These are phyloP conservation scores for Chaetomium strumarium DNA, from an alignment of 2,329 filamentous ascomycete genomes.

Conservation along the genomic window DNA sequence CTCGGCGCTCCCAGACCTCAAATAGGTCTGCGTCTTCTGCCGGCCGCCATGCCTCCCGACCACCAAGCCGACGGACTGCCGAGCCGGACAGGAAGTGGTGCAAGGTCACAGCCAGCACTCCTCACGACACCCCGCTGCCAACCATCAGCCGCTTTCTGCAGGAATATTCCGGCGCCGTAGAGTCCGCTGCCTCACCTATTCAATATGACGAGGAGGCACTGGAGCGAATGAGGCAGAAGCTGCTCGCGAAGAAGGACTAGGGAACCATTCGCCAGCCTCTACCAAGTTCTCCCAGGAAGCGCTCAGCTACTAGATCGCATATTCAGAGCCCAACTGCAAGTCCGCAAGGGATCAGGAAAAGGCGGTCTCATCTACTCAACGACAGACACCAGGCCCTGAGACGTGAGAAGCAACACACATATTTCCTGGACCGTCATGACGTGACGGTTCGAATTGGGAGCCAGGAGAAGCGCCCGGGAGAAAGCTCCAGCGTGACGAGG, in stretches of 20 bases:
- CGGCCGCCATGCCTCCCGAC: not conserved
- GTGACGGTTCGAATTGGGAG: conserved; percentile 34
- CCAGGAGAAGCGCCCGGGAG: conserved; percentile 27
- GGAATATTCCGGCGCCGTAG: conserved; percentile 1
- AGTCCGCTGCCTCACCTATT: not conserved
- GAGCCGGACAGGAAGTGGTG: conserved; percentile 4
- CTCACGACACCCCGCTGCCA: conserved; percentile 9
- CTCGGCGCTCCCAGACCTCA: conserved; percentile 8
- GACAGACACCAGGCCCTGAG: not conserved
- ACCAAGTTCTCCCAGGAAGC: conserved; percentile 16
- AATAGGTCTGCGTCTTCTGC: conserved; percentile 18
- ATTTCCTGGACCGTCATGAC: conserved; percentile 11
- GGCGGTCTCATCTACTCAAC: conserved; percentile 8
- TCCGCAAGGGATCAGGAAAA: not conserved
- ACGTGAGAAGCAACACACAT: not conserved
- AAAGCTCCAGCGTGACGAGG: conserved; percentile 8
- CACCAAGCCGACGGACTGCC: not conserved
- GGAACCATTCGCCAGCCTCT: conserved; percentile 9
- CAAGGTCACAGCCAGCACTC: not conserved
- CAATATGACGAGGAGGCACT: conserved; percentile 14
- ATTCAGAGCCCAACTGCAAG: not conserved
- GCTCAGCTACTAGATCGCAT: not conserved
- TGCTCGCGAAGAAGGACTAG: conserved; percentile 20
- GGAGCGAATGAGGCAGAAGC: conserved; percentile 18
- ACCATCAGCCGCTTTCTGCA: conserved; percentile 17